phyloP scores from a whole-genome alignment of 1,139 yeast genomes.

The Candida tropicalis region DNA sequence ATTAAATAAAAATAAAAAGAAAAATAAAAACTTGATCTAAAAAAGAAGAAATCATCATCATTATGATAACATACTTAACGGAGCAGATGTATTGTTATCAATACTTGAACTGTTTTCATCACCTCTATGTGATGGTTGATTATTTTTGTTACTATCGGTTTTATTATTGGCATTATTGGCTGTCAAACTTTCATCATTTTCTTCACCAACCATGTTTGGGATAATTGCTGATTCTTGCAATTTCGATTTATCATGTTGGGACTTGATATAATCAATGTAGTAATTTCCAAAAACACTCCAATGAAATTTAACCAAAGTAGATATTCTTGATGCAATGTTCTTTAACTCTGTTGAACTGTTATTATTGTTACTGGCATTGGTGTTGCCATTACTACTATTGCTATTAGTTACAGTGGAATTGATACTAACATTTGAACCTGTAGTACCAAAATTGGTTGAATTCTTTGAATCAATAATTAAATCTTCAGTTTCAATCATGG shows the following conservation, averaged over 20 bases:
- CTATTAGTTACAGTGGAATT: not conserved
- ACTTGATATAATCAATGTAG: constrained; percentile 30
- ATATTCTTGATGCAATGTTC: constrained; percentile 53
- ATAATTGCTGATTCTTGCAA: constrained; percentile 12
- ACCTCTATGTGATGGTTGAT: constrained; percentile 4
- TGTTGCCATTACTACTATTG: constrained; percentile 16
- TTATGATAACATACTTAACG: constrained; percentile 16
- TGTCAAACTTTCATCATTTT: constrained; percentile 3
- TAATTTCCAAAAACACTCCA: constrained; percentile 71
- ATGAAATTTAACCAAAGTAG: constrained; percentile 67
- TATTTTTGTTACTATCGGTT: constrained; percentile 1
- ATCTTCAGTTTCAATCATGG: constrained; percentile 18
- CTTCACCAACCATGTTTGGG: constrained; percentile 7
- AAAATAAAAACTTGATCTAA: not conserved
- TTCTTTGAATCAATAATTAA: constrained; percentile 10
- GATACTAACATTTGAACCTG: not conserved
- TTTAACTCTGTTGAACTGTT: constrained; percentile 39
- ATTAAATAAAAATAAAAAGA: not conserved
- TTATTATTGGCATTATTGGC: constrained; percentile 5
- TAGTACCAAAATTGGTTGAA: constrained; percentile 1
- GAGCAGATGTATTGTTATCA: constrained; percentile 15
- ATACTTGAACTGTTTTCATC: constrained; percentile 8
- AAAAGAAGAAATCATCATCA: constrained; percentile 2
- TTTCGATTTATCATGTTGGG: constrained; percentile 15
- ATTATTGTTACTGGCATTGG: constrained; percentile 7